Conservation (phyloP, 2,329 filamentous ascomycete genomes). For the Trichoderma polysporum region DNA sequence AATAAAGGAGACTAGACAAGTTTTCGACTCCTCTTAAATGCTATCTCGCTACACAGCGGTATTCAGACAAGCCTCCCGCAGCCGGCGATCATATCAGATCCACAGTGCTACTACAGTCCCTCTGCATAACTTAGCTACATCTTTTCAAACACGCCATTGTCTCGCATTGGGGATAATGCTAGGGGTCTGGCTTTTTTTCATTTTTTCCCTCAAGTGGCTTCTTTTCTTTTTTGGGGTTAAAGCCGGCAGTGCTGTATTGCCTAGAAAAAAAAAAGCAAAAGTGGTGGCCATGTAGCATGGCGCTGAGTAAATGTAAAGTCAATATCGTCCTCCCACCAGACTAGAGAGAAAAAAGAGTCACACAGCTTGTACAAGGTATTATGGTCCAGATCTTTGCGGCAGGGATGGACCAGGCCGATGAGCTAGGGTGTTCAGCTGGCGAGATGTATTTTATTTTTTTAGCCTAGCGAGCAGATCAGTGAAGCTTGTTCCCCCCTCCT, state of each 20-base stretch:
- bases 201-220: background rate
- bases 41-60: background rate
- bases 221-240: background rate
- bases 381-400: background rate
- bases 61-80: background rate
- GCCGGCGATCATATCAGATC: background rate
- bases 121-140: background rate
- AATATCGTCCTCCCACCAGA: background rate
- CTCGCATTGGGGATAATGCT: background rate
- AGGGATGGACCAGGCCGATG: background rate
- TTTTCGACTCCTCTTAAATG: background rate
- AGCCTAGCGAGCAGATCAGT: constrained; percentile 12
- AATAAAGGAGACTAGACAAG: background rate
- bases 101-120: background rate
- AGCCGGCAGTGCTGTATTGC: background rate
- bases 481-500: background rate
- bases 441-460: constrained; percentile 3
- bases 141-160: constrained; percentile 8
- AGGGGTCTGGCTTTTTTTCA: background rate
- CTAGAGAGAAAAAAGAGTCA: background rate
- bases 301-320: background rate
- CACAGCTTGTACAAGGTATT: background rate
- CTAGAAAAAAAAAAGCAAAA: background rate
- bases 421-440: constrained; percentile 7
- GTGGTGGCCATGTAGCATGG: background rate